Evolutionary conservation across 2,329 filamentous ascomycete species (phyloP).

Genomic region (Fusarium tjaetaba): DNA sequence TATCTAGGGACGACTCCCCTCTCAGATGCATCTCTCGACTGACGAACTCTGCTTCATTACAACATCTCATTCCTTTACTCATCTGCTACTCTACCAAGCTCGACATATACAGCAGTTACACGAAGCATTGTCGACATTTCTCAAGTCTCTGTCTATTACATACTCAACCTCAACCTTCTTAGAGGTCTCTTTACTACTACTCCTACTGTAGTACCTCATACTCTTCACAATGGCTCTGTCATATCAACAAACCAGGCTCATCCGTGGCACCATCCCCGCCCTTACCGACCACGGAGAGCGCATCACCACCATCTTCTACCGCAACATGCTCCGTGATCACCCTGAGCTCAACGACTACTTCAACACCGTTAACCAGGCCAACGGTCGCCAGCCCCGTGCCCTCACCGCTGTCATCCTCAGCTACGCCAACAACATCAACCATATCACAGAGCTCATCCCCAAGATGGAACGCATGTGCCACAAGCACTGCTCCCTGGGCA

Average conservation of each 20-base stretch:
- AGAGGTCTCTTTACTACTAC: not conserved
- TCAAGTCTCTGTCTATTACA: not conserved
- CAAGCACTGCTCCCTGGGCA: constrained; percentile 77
- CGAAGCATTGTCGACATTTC: not conserved
- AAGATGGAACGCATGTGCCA: constrained; percentile 70
- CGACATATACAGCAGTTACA: not conserved
- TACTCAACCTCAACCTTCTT: not conserved
- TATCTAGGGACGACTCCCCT: constrained; percentile 30
- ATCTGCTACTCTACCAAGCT: not conserved
- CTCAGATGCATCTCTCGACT: not conserved
- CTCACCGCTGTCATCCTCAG: constrained; percentile 65
- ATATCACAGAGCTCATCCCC: constrained; percentile 64
- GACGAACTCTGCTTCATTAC: constrained; percentile 8
- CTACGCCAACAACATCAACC: constrained; percentile 77
- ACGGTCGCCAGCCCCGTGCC: constrained; percentile 49
- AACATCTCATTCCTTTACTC: constrained; percentile 3
- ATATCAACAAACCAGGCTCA: constrained; percentile 67
- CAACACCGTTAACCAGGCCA: constrained; percentile 60
- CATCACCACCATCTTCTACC: constrained; percentile 79
- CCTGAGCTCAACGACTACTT: constrained; percentile 76
- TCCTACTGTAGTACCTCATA: not conserved
- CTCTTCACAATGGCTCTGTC: constrained; percentile 53
- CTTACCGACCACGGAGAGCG: constrained; percentile 73
- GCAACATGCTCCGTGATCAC: constrained; percentile 71
- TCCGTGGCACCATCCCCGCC: constrained; percentile 76